Conservation (phyloP, 164 flowering plant genomes). For the Nymphaea thermarum region DNA sequence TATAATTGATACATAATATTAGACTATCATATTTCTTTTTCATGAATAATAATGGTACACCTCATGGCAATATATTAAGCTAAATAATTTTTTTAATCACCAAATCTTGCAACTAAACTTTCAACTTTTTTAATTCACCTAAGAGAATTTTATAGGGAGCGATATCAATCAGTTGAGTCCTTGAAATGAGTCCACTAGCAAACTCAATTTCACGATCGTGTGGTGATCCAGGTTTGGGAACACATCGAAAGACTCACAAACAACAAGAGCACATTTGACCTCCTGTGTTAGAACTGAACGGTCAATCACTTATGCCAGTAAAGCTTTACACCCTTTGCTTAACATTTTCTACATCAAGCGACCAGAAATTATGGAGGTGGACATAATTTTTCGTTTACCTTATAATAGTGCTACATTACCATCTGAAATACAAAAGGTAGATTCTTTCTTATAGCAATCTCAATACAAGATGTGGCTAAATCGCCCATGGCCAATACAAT, state of each 20-base stretch:
- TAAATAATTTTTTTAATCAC: no score
- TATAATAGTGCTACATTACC: rapidly evolving
- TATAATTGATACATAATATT: neutral
- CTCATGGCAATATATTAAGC: neutral
- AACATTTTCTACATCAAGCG: neutral
- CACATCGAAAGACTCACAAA: neutral
- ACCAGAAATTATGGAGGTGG: neutral
- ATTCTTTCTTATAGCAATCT: neutral
- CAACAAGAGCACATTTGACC: no score
- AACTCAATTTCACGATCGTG: neutral
- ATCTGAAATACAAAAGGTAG: neutral
- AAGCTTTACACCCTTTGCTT: neutral
- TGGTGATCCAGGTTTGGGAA: neutral
- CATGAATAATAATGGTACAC: neutral
- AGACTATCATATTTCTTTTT: neutral
- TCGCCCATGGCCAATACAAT: neutral
- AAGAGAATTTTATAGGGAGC: no score
- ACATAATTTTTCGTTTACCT: neutral
- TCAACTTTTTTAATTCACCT: neutral
- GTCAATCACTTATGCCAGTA: no score
- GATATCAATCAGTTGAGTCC: neutral
- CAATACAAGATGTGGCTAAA: neutral
- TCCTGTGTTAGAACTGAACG: neutral
- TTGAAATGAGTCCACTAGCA: neutral
- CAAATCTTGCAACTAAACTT: neutral